Evolutionary conservation across 371 early-diverging fungal species (phyloP), one percentile per base, ranked within the genome.

Genomic region (Basidiobolus meristosporus): DNA sequence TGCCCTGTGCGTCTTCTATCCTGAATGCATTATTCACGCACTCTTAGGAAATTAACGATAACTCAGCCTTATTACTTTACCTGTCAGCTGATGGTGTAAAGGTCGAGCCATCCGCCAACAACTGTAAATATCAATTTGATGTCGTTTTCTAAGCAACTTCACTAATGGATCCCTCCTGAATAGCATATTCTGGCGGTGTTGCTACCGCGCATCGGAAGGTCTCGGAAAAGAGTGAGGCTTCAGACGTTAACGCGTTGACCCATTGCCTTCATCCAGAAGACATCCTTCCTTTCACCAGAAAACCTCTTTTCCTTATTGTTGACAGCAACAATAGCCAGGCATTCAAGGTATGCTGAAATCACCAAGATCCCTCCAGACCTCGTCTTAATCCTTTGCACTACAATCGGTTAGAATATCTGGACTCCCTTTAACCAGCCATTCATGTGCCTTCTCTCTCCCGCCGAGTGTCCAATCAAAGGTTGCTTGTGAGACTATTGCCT

Each of bases 181-280:
- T 50, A 54, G 80, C 75, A 0, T 86, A 79, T 55, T 54, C 57
- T 32, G 82, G 83, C 22, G 90, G 87, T 28, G 70, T 81, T 19
- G 35, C 62, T 3, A 68, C 65, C 7, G 58, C 51, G 19, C 60
- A 61, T 17, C 56, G 64, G 10, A 63, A 62, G 36, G 7, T 26
- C 7, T 52, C 46, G 17, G 48, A 52, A 30, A 39, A 50, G 42
- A 59, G 44, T 41, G 44, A 50, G 31, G 57, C 35, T 43, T 57
- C 38, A 47, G 68, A 53, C 26, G 52, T 42, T 38, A 51, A 35
- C 33, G 51, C 51, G n/a, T 60, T 70, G 7, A 57, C 65, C 34
- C 73, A 88, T 53, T 74, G 84, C 20, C 55, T 92, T 20, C 84
- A 90, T 50, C 90, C 91, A 2, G 73, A 71, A 0, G 97, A 96